Evolutionary conservation across 1,139 yeast species (phyloP).

Genomic region (Yamadazyma diospyri): DNA sequence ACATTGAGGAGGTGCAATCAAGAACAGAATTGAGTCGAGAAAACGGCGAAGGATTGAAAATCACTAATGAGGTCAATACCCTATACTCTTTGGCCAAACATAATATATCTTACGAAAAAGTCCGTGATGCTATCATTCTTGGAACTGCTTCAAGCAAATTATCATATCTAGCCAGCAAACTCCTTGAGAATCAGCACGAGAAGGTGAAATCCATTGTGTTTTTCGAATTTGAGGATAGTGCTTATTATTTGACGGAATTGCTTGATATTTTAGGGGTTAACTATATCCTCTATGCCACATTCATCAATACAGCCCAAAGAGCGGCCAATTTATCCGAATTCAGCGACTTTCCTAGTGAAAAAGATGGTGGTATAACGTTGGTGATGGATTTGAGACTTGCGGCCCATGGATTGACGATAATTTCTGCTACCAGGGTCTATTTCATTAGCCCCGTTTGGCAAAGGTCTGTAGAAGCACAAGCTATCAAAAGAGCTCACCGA

Average conservation of each 20-base stretch:
- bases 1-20: slow-evolving; percentile 3
- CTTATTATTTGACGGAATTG: slow-evolving; percentile 62
- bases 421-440: slow-evolving; percentile 65
- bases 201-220: slow-evolving; percentile 58
- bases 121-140: slow-evolving; percentile 36
- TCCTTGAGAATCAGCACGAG: slow-evolving; percentile 47
- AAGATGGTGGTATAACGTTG: slow-evolving; percentile 47
- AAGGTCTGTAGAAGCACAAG: slow-evolving; percentile 66
- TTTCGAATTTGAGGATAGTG: slow-evolving; percentile 69
- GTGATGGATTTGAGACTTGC: slow-evolving; percentile 69
- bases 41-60: slow-evolving; percentile 19
- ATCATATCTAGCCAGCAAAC: slow-evolving; percentile 52
- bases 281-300: slow-evolving; percentile 62
- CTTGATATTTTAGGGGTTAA: slow-evolving; percentile 58
- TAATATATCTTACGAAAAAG: slow-evolving; percentile 17
- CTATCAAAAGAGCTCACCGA: slow-evolving; percentile 70
- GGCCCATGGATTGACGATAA: slow-evolving; percentile 66
- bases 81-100: slow-evolving; percentile 14
- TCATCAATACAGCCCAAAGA: slow-evolving; percentile 48
- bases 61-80: slow-evolving; percentile 18
- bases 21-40: slow-evolving; percentile 13
- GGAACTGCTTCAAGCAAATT: slow-evolving; percentile 64
- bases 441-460: slow-evolving; percentile 72
- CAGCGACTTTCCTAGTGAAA: slow-evolving; percentile 30
- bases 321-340: slow-evolving; percentile 53